These are phyloP conservation scores for Cyberlindnera subsufficiens DNA, from an alignment of 805 yeast species.

Conservation along the genomic window DNA sequence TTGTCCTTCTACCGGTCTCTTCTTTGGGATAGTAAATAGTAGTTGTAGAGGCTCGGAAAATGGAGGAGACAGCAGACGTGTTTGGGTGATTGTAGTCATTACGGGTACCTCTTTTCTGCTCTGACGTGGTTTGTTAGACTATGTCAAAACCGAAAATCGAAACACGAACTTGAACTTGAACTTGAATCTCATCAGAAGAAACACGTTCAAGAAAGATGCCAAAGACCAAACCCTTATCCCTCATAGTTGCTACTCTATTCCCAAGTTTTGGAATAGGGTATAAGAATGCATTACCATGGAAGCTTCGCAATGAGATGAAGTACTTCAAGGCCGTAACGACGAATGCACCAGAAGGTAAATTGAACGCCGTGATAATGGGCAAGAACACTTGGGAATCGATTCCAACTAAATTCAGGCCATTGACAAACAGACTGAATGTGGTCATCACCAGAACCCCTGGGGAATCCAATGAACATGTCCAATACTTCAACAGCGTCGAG, in stretches of 20 bases:
- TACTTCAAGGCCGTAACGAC: constrained; percentile 74
- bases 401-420: constrained; percentile 78
- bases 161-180: too few species aligned
- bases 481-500: constrained; percentile 35
- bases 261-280: constrained; percentile 83
- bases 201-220: not conserved
- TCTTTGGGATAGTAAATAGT: constrained; percentile 9
- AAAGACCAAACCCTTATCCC: constrained; percentile 36
- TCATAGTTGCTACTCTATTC: constrained; percentile 80
- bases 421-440: constrained; percentile 69
- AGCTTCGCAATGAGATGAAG: constrained; percentile 74
- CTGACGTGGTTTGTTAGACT: too few species aligned
- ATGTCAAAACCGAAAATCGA: too few species aligned
- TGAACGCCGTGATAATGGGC: constrained; percentile 91
- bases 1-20: not conserved
- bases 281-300: constrained; percentile 85
- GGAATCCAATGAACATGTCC: constrained; percentile 21
- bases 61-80: constrained; percentile 8
- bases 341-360: constrained; percentile 23
- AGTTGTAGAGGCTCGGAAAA: constrained; percentile 10
- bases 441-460: constrained; percentile 46
- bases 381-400: constrained; percentile 94
- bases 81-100: constrained; percentile 4
- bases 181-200: not conserved
- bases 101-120: not conserved